Evolutionary conservation across 2,329 filamentous ascomycete species (phyloP).

Genomic region (Fusarium anguioides): DNA sequence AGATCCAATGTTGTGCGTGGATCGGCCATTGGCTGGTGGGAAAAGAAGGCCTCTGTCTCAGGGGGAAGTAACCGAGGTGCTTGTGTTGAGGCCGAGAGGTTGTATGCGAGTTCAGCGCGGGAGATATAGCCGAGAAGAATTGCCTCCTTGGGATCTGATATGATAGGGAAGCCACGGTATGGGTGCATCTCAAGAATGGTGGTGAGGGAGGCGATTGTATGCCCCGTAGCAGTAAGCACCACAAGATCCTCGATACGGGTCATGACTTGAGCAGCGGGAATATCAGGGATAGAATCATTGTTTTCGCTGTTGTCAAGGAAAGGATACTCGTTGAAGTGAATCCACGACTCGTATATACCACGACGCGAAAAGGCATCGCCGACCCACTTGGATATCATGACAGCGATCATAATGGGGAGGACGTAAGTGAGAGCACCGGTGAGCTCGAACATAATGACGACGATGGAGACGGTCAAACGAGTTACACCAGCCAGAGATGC

Average conservation of each 20-base stretch:
- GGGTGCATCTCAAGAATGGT: conserved; percentile 77
- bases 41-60: conserved; percentile 85
- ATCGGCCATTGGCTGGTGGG: conserved; percentile 83
- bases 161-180: conserved; percentile 92
- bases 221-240: conserved; percentile 85
- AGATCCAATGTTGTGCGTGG: conserved; percentile 84
- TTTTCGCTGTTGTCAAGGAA: conserved; percentile 93
- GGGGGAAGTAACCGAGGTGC: conserved; percentile 70
- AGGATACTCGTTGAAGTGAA: conserved; percentile 93
- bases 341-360: conserved; percentile 98
- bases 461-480: conserved; percentile 96
- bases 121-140: conserved; percentile 93
- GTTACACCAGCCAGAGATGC: conserved; percentile 95
- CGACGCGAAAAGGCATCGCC: conserved; percentile 92
- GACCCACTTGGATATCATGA: conserved; percentile 98
- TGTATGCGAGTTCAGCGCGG: conserved; percentile 87
- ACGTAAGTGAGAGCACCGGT: conserved; percentile 97
- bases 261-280: conserved; percentile 90
- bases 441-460: conserved; percentile 99
- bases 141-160: conserved; percentile 80
- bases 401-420: conserved; percentile 97
- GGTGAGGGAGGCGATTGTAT: conserved; percentile 82
- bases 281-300: conserved; percentile 78
- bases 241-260: conserved; percentile 91
- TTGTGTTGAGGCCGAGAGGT: conserved; percentile 67